phyloP scores from a whole-genome alignment of 768 basidiomycete genomes.

The Multifurca ochricompacta region DNA sequence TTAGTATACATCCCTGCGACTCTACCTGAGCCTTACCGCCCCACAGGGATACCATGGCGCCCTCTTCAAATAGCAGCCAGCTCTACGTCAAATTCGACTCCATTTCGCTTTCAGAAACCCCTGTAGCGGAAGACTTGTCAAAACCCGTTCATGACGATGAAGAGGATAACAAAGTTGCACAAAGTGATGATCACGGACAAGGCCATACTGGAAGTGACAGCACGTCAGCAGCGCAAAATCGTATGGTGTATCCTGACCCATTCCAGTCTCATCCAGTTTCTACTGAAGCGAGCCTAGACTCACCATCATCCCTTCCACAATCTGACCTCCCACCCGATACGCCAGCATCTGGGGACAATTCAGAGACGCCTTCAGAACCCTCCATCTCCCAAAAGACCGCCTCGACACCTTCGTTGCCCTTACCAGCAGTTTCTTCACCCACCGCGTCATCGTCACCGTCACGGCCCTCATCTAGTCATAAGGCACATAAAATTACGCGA shows the following conservation, averaged over 20 bases:
- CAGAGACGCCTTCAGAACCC: neutral
- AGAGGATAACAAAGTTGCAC: neutral
- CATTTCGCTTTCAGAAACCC: slow-evolving; percentile 9
- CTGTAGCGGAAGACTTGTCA: neutral
- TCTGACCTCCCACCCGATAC: slow-evolving; percentile 13
- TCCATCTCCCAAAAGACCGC: neutral
- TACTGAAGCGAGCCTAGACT: neutral
- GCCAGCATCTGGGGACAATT: slow-evolving; percentile 5
- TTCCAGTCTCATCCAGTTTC: neutral
- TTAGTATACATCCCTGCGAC: slow-evolving; percentile 2
- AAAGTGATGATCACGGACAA: neutral
- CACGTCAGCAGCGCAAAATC: neutral
- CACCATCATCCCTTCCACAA: slow-evolving; percentile 8
- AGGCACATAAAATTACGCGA: slow-evolving; percentile 37
- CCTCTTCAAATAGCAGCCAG: slow-evolving; percentile 23
- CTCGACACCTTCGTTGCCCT: slow-evolving; percentile 25
- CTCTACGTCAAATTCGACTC: slow-evolving; percentile 8
- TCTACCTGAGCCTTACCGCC: neutral
- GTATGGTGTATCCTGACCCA: neutral
- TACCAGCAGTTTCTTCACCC: slow-evolving; percentile 29
- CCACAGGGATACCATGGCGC: slow-evolving; percentile 27
- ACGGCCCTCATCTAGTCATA: slow-evolving; percentile 22
- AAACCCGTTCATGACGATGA: neutral
- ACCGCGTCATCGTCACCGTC: slow-evolving; percentile 24
- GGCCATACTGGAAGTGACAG: neutral